Conservation (phyloP, 1,284 basidiomycete species). For the Cystobasidiaceae sp. region DNA sequence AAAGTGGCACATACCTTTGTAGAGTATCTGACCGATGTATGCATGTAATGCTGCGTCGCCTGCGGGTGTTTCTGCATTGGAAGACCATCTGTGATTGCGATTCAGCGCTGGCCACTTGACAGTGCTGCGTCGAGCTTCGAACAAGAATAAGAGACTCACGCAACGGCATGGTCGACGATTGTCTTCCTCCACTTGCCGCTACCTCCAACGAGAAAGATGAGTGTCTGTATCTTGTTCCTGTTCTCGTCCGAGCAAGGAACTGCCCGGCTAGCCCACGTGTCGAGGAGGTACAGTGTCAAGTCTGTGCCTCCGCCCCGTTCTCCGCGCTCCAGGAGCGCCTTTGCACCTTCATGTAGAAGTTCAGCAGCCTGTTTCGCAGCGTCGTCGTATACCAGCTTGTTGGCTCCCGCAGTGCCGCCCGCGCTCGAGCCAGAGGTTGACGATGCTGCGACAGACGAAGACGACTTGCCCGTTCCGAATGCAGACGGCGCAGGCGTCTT, state of each 20-base stretch:
- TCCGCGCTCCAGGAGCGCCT: slow-evolving; percentile 74
- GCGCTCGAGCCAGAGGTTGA: not conserved
- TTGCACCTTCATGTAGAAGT: slow-evolving; percentile 76
- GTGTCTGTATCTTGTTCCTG: slow-evolving; percentile 63
- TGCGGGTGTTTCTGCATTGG: slow-evolving; percentile 65
- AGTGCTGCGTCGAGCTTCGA: not conserved
- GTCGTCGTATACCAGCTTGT: slow-evolving; percentile 49
- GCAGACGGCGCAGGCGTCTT: slow-evolving; percentile 36
- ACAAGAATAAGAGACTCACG: slow-evolving; percentile 54
- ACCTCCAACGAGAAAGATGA: slow-evolving; percentile 69
- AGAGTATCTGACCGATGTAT: slow-evolving; percentile 78
- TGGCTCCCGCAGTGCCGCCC: not conserved
- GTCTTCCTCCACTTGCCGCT: slow-evolving; percentile 74
- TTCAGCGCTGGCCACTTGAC: not conserved
- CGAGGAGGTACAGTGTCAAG: slow-evolving; percentile 67
- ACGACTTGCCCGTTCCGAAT: slow-evolving; percentile 10
- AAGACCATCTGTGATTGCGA: slow-evolving; percentile 62
- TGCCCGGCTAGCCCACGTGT: slow-evolving; percentile 68
- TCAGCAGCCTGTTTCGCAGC: slow-evolving; percentile 73
- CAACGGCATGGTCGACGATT: slow-evolving; percentile 66
- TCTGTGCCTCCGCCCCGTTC: slow-evolving; percentile 85
- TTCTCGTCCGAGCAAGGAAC: slow-evolving; percentile 65
- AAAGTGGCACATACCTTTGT: slow-evolving; percentile 62
- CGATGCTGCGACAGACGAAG: not conserved
- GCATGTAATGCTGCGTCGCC: slow-evolving; percentile 80